Percentiles rank a stretch among this genome's conserved stretches.
phyloP scores from a whole-genome alignment of 257 asterid species.

The Scutellaria galericulata region DNA sequence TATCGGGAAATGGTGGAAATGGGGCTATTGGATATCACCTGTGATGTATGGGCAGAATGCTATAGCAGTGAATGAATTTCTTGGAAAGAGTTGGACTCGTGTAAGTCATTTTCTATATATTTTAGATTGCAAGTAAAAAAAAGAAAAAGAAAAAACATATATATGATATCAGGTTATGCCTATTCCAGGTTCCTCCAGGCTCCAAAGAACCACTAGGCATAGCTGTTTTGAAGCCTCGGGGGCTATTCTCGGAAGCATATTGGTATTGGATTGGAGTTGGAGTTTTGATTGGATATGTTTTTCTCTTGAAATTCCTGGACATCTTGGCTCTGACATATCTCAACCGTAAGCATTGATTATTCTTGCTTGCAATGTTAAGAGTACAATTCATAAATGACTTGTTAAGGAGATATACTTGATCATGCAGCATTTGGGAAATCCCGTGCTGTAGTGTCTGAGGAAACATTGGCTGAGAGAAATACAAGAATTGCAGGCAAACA shows the following conservation, averaged over 20 bases:
- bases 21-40: conserved; percentile 85
- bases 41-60: conserved; percentile 82
- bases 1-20: conserved; percentile 66
- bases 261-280: conserved; percentile 85
- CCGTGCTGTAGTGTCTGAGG: conserved; percentile 55
- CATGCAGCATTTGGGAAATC: conserved; percentile 68
- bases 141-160: no score
- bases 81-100: conserved; percentile 72
- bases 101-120: conserved; percentile 46
- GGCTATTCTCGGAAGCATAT: conserved; percentile 52
- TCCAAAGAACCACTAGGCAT: conserved; percentile 56
- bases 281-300: conserved; percentile 55
- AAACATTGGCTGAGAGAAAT: conserved; percentile 47
- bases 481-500: conserved; percentile 34
- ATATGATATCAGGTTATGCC: background rate
- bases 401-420: background rate
- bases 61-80: conserved; percentile 71
- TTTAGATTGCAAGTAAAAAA: background rate
- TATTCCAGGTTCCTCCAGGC: conserved; percentile 44
- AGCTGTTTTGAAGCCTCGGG: conserved; percentile 54
- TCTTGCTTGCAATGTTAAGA: background rate
- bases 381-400: background rate
- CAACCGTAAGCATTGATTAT: conserved; percentile 53
- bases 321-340: conserved; percentile 60
- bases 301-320: conserved; percentile 58